Base-by-base conservation (phyloP, 352 stramenopile genomes). In the Thraustochytrium striatum region DNA sequence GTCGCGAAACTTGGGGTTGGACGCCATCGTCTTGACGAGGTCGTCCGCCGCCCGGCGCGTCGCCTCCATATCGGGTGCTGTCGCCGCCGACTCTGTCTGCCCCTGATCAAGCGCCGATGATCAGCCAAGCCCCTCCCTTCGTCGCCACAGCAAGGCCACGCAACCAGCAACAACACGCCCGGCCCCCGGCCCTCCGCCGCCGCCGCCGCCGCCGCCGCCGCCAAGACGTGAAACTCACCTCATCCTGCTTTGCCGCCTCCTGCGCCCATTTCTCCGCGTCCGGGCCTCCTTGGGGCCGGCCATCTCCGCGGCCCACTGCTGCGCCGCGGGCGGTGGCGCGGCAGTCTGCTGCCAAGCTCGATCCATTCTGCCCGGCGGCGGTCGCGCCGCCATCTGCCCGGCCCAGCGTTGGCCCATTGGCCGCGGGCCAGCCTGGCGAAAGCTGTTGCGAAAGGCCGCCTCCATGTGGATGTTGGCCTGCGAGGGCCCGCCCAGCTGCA, bases 301-400 rank as follows among this genome's bases (percentile, higher is more conserved):
- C 65, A 75, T 75, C 50, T 75, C 65, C 38, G 65, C 41, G n/a
- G 65, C 65, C 65, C 65, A 75, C 25, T 75, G 65, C 65, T 75
- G 65, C 21, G 65, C 65, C 11, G 65, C 65, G 5, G 65, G 65
- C 7, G 35, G 65, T 9, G 65, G 65, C 39, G 44, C 32, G 39
- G 65, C 65, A 21, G 65, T 57, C 52, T 75, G 65, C 39, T 58
- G 52, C 65, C 65, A 75, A 30, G 65, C 65, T 21, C 39, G 65
- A 43, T 75, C 52, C 65, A 75, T 75, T 32, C 52, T 30, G 30
- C 32, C 43, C 7, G 65, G 65, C 21, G 65, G 65, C 65, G 65
- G 65, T 39, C 65, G 65, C 9, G 65, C 65, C 1, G 65, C 35
- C 65, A 75, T 75, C 36, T 75, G 65, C 7, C 65, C 65, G 30